Conservation (phyloP, 306 rosid genomes). For the Vigna trinervia region DNA sequence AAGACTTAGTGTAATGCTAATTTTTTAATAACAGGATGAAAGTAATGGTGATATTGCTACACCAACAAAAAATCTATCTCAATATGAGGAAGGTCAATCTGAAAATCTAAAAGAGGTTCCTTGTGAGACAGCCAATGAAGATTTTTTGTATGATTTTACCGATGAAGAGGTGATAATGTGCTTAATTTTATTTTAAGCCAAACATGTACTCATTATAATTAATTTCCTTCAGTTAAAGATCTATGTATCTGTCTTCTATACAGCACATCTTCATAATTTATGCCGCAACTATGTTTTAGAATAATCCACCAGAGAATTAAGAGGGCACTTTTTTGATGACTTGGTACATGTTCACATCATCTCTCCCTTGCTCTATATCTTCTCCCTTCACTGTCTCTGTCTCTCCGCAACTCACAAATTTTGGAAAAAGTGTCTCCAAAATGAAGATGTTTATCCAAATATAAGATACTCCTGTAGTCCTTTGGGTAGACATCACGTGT, state of each 20-base stretch:
- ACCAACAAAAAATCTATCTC: slow-evolving; percentile 50
- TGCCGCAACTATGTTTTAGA: not conserved
- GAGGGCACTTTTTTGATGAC: slow-evolving; percentile 4
- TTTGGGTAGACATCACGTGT: slow-evolving; percentile 1
- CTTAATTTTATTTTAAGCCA: slow-evolving; percentile 21
- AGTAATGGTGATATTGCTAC: slow-evolving; percentile 55
- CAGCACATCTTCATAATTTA: slow-evolving; percentile 5
- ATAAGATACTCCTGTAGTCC: slow-evolving; percentile 3
- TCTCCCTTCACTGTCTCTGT: not conserved
- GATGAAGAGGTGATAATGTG: slow-evolving; percentile 74
- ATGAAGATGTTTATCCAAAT: not conserved
- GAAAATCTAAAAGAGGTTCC: slow-evolving; percentile 49
- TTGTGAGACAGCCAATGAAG: slow-evolving; percentile 49
- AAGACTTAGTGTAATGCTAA: slow-evolving; percentile 58
- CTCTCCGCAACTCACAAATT: not conserved
- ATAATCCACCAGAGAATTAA: slow-evolving; percentile 1
- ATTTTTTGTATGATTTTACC: slow-evolving; percentile 63
- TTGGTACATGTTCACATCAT: slow-evolving; percentile 1
- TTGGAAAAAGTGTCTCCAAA: slow-evolving; percentile 9
- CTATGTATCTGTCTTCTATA: not conserved
- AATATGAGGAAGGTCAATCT: slow-evolving; percentile 49
- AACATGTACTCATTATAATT: not conserved
- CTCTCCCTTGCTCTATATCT: slow-evolving; percentile 6
- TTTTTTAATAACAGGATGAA: slow-evolving; percentile 62
- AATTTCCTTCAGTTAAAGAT: not conserved